Conservation (phyloP, 2,329 filamentous ascomycete genomes). For the Penicillium sp. region DNA sequence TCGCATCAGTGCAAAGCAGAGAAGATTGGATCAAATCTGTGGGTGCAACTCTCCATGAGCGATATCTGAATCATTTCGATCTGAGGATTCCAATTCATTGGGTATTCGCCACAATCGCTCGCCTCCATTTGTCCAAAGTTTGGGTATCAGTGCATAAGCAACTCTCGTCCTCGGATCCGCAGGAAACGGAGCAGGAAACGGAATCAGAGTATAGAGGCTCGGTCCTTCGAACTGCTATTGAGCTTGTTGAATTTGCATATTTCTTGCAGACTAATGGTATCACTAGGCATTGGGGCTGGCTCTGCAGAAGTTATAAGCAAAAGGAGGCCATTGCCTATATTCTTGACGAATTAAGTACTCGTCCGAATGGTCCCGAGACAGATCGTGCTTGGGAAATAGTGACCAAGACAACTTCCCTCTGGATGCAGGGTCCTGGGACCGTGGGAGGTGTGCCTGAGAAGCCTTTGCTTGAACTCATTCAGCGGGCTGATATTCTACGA, state of each 20-base stretch:
- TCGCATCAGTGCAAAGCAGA: constrained; percentile 13
- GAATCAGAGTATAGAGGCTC: neutral
- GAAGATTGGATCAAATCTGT: constrained; percentile 44
- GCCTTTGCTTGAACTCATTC: neutral
- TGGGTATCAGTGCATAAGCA: neutral
- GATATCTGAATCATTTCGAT: neutral
- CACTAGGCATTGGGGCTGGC: constrained; percentile 56
- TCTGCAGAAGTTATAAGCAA: constrained; percentile 57
- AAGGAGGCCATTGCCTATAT: constrained; percentile 58
- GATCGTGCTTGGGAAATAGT: constrained; percentile 23
- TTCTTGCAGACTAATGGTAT: constrained; percentile 58
- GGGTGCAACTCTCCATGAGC: neutral
- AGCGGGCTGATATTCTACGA: neutral
- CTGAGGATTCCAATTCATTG: neutral
- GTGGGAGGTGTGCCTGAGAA: neutral
- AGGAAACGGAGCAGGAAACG: neutral
- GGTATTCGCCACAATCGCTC: neutral
- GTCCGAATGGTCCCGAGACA: constrained; percentile 16
- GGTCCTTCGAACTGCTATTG: constrained; percentile 61
- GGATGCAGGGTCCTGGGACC: neutral
- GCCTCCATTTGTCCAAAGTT: neutral
- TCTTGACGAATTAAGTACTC: constrained; percentile 51
- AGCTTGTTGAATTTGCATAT: constrained; percentile 64
- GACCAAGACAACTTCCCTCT: neutral
- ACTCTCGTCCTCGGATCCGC: neutral